Conservation (phyloP, 2,329 filamentous ascomycete species). For the Trichothecium sympodiale region DNA sequence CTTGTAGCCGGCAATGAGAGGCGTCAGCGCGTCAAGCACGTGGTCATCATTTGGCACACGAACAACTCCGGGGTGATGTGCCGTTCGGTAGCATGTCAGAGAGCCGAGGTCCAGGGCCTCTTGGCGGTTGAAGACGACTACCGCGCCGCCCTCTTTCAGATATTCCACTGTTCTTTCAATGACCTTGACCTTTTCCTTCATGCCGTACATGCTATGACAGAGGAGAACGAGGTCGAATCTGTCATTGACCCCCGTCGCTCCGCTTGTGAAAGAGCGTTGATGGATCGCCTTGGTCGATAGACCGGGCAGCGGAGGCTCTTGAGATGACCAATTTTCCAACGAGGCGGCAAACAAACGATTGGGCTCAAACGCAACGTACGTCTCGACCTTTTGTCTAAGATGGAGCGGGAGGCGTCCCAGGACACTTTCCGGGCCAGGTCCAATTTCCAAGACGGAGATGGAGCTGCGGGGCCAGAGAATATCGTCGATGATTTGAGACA, state of each 20-base stretch:
- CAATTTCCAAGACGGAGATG: slow-evolving; percentile 48
- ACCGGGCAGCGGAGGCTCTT: slow-evolving; percentile 25
- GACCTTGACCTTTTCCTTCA: slow-evolving; percentile 33
- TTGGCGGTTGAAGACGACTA: slow-evolving; percentile 46
- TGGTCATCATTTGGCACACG: slow-evolving; percentile 32
- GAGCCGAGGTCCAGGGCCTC: slow-evolving; percentile 29
- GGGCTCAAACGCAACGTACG: slow-evolving; percentile 44
- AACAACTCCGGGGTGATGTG: slow-evolving; percentile 33
- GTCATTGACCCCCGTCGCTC: slow-evolving; percentile 13
- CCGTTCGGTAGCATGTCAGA: slow-evolving; percentile 35
- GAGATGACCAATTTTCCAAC: slow-evolving; percentile 24
- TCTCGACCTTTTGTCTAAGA: slow-evolving; percentile 31
- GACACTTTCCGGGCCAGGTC: slow-evolving; percentile 44
- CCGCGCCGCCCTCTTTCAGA: slow-evolving; percentile 33
- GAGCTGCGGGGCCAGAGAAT: slow-evolving; percentile 26
- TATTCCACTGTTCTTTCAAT: slow-evolving; percentile 35
- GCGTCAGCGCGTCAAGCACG: slow-evolving; percentile 36
- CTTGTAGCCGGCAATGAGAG: slow-evolving; percentile 37
- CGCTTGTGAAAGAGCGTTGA: slow-evolving; percentile 23
- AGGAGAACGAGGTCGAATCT: slow-evolving; percentile 47
- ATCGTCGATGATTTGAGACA: slow-evolving; percentile 27
- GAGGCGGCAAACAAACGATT: slow-evolving; percentile 31
- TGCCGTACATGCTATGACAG: slow-evolving; percentile 54
- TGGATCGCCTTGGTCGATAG: slow-evolving; percentile 28
- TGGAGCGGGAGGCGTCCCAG: slow-evolving; percentile 33